A percentile compares a stretch with the other conserved stretches of the same genome.
These are phyloP conservation scores for Echinochloa phyllopogon DNA, from an alignment of 176 grass and related monocot genomes.

Conservation along the genomic window DNA sequence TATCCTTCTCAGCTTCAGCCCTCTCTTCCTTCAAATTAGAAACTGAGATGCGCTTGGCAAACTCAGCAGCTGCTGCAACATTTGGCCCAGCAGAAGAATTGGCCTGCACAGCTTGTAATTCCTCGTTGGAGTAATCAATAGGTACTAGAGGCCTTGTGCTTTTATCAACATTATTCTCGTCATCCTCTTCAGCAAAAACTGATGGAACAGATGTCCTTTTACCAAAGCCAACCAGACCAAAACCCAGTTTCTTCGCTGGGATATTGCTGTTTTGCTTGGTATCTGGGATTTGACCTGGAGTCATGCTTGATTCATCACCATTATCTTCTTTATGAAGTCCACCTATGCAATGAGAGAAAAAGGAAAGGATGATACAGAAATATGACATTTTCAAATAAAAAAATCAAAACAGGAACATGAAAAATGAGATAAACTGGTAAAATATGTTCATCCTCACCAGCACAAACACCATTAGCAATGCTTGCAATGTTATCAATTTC, in stretches of 20 bases:
- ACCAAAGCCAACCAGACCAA: conserved; percentile 86
- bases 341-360: conserved; percentile 49
- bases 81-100: conserved; percentile 64
- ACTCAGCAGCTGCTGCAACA: conserved; percentile 84
- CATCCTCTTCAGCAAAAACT: conserved; percentile 89
- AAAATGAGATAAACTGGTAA: not conserved
- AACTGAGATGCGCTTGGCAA: conserved; percentile 80
- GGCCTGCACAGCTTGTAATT: conserved; percentile 74
- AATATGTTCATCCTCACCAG: conserved; percentile 50
- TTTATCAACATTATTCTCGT: conserved; percentile 78
- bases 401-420: not conserved
- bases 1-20: conserved; percentile 60
- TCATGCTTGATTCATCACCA: conserved; percentile 44
- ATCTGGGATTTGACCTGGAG: conserved; percentile 43
- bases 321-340: conserved; percentile 49
- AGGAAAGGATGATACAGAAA: conserved; percentile 17
- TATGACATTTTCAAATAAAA: not conserved
- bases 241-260: conserved; percentile 85
- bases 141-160: conserved; percentile 86
- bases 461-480: conserved; percentile 48
- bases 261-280: conserved; percentile 69
- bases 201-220: conserved; percentile 88
- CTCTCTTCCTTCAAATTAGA: conserved; percentile 79
- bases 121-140: conserved; percentile 95
- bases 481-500: conserved; percentile 42